phyloP scores from a whole-genome alignment of 306 rosid genomes.

The Sesbania bispinosa region DNA sequence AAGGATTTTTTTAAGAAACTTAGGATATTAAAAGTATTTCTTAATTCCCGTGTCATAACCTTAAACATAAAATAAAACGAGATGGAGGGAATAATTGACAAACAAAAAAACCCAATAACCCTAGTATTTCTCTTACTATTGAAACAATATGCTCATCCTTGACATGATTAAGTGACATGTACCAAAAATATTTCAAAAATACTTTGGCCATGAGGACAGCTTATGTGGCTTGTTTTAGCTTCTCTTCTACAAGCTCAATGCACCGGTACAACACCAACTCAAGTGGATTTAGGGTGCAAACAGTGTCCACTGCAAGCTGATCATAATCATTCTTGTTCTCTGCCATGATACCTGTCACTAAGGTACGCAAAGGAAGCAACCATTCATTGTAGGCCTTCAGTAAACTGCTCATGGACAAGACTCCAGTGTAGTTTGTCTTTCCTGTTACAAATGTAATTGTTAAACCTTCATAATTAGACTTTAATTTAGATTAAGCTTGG shows the following conservation, averaged over 20 bases:
- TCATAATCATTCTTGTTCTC: constrained; percentile 39
- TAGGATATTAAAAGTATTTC: no score
- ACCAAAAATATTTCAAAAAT: background rate
- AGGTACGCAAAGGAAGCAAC: constrained; percentile 44
- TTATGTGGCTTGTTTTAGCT: constrained; percentile 40
- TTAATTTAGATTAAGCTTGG: background rate
- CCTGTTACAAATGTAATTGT: constrained; percentile 43
- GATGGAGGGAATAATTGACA: no score
- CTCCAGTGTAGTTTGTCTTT: constrained; percentile 59
- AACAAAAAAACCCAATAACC: no score
- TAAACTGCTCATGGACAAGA: constrained; percentile 36
- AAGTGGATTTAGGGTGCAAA: constrained; percentile 68
- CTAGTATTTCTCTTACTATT: no score
- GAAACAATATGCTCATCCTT: no score
- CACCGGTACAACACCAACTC: constrained; percentile 85
- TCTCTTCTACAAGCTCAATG: constrained; percentile 83
- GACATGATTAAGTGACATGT: no score
- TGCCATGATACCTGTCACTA: constrained; percentile 39
- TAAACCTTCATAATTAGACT: background rate
- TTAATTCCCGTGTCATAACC: no score
- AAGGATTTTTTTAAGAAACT: no score
- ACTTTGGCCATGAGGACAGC: background rate
- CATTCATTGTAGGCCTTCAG: constrained; percentile 43
- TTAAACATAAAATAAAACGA: no score
- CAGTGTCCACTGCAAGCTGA: constrained; percentile 42